A percentile compares a stretch with the other conserved stretches of the same genome.
Conservation (phyloP, 768 basidiomycete species). For the Pulveroboletus frians region DNA sequence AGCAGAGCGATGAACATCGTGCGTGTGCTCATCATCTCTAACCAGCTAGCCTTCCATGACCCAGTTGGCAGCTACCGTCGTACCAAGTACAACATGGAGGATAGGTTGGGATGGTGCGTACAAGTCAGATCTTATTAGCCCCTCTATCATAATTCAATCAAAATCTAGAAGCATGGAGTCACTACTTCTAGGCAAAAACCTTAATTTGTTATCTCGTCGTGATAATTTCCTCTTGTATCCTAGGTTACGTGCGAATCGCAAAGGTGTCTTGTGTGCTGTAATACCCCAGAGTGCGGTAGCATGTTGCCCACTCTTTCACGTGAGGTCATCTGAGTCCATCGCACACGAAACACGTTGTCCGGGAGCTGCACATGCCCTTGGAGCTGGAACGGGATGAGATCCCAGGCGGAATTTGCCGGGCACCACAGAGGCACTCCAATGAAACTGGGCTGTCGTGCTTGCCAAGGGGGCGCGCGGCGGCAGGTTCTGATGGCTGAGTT, state of each 20-base stretch:
- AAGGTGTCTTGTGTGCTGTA: constrained; percentile 11
- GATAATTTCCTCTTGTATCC: constrained; percentile 18
- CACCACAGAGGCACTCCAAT: not conserved
- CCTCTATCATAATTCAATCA: constrained; percentile 15
- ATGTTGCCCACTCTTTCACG: constrained; percentile 6
- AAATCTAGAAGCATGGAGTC: constrained; percentile 20
- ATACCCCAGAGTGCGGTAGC: constrained; percentile 12
- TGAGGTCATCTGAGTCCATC: constrained; percentile 2
- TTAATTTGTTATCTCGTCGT: constrained; percentile 21
- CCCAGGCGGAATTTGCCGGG: not conserved
- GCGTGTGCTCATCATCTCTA: not conserved
- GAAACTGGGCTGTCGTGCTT: not conserved
- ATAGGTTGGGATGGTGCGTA: constrained; percentile 5
- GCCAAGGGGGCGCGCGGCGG: constrained; percentile 6
- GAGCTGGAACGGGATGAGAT: constrained; percentile 1
- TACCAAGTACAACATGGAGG: not conserved
- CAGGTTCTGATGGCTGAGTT: not conserved
- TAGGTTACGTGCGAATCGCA: constrained; percentile 16
- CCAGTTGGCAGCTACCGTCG: not conserved
- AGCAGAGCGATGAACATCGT: not conserved
- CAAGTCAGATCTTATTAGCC: constrained; percentile 19
- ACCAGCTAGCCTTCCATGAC: not conserved
- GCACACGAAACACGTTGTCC: constrained; percentile 19
- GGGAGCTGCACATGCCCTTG: not conserved
- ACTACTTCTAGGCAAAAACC: constrained; percentile 27